A percentile compares a stretch with the other conserved stretches of the same genome.
These are phyloP conservation scores for Gossypioides kirkii DNA, from an alignment of 345 rosid species.

Conservation along the genomic window DNA sequence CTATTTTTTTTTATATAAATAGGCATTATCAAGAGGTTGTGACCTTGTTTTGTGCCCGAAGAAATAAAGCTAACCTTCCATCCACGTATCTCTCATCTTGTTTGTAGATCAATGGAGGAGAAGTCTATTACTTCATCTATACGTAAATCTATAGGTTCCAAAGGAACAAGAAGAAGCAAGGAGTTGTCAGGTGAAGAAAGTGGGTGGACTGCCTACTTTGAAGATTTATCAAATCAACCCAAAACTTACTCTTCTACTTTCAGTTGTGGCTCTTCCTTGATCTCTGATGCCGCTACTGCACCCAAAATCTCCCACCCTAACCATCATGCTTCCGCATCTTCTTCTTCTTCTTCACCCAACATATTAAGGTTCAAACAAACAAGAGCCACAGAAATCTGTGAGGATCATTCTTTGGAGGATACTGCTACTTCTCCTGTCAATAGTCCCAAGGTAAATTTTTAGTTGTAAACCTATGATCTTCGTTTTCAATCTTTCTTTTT, in stretches of 20 bases:
- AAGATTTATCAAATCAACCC: conserved; percentile 31
- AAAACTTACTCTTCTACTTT: conserved; percentile 34
- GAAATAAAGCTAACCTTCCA: not conserved
- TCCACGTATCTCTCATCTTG: not conserved
- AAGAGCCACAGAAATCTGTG: conserved; percentile 42
- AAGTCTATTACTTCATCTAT: conserved; percentile 22
- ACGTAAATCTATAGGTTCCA: conserved; percentile 12
- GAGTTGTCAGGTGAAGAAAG: conserved; percentile 43
- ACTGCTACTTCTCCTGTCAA: conserved; percentile 90
- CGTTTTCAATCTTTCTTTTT: not conserved
- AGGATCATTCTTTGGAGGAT: conserved; percentile 80
- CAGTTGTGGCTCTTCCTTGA: conserved; percentile 46
- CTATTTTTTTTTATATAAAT: conserved; percentile 10
- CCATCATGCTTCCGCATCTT: not conserved
- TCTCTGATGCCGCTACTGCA: conserved; percentile 69
- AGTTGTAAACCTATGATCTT: not conserved
- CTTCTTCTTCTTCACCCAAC: conserved; percentile 23
- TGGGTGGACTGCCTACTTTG: conserved; percentile 85
- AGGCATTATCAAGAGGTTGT: conserved; percentile 4
- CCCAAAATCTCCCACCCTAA: conserved; percentile 25
- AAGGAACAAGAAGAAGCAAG: conserved; percentile 4
- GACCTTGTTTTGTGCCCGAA: not conserved
- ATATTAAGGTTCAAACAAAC: conserved; percentile 46
- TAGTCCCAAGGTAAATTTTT: conserved; percentile 58
- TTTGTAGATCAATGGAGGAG: conserved; percentile 14